Evolutionary conservation across 1,139 yeast species (phyloP), one percentile per base, ranked within the genome.

Genomic region (Suhomyces bokatorum): DNA sequence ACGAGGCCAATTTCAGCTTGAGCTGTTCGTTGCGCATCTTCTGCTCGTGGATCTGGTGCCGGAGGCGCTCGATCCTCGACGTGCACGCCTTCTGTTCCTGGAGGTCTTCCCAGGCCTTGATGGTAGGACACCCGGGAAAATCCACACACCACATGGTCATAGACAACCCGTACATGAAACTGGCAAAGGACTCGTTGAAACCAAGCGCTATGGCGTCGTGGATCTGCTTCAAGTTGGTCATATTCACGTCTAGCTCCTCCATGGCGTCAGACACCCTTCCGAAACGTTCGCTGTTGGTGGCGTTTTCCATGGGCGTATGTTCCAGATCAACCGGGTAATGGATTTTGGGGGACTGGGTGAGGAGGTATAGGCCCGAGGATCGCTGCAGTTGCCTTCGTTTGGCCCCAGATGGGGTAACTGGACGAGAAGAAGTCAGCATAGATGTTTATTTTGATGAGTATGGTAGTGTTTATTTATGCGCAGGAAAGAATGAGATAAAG

Each of bases 91-190:
- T 61, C 14, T 61, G 58, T 17, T 54, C 52, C 45, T 63, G 60
- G 15, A 66, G 53, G 39, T 62, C 58, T 35, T 71, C 70, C 68
- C 70, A 69, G 26, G 63, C 66, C n/a, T 58, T 62, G 42, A 59
- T 58, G 5, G 70, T 63, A 9, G 78, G 77, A 38, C 70, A 60
- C 1, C 71, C 72, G 0, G 75, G 76, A 51, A 81, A 80, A 55
- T 79, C 83, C 27, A 80, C 80, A 62, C 87, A 82, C 81, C 85
- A 82, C 63, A 84, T 81, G 44, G 83, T 81, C 55, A 81, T 77
- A 52, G 78, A 73, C 43, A 83, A 59, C 6, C 89, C 88, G 55
- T 81, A 82, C 42, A 82, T 61, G 38, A 83, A 75, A 35, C 85
- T 71, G 10, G 85, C 80, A 55, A 83, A 74, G 1, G 85, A 77